phyloP scores from a whole-genome alignment of 1,284 basidiomycete species.

The Ceratobasidium sp. region DNA sequence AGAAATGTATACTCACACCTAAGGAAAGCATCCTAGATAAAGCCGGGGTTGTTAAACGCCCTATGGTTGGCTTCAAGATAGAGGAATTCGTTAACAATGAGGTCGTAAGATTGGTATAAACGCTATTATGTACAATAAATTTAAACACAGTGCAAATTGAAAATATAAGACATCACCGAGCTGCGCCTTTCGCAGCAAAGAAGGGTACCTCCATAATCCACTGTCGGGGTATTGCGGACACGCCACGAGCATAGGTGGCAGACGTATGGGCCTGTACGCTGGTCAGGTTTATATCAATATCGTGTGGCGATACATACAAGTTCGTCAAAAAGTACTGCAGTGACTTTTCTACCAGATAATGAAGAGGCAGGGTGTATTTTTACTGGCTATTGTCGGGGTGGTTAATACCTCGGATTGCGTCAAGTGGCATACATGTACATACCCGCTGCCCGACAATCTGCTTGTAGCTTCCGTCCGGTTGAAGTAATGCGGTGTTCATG shows the following conservation, averaged over 20 bases:
- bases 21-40: conserved; percentile 66
- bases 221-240: conserved; percentile 74
- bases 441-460: conserved; percentile 81
- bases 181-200: conserved; percentile 33
- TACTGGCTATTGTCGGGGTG: conserved; percentile 59
- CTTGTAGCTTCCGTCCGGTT: conserved; percentile 81
- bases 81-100: conserved; percentile 66
- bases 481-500: conserved; percentile 80
- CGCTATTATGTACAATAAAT: conserved; percentile 15
- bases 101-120: conserved; percentile 56
- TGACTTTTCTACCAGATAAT: conserved; percentile 76
- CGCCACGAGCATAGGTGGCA: conserved; percentile 83
- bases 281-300: conserved; percentile 26
- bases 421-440: conserved; percentile 48
- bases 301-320: conserved; percentile 59
- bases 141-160: conserved; percentile 3
- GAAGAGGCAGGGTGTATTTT: conserved; percentile 89
- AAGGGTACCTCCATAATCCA: conserved; percentile 56
- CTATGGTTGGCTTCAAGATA: conserved; percentile 64
- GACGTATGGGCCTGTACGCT: conserved; percentile 73
- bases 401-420: neutral
- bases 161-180: neutral
- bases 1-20: neutral
- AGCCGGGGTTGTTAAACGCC: conserved; percentile 72
- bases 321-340: conserved; percentile 88